Evolutionary conservation across 23 red algal species (phyloP).

Genomic region (Rhodosorus marinus): DNA sequence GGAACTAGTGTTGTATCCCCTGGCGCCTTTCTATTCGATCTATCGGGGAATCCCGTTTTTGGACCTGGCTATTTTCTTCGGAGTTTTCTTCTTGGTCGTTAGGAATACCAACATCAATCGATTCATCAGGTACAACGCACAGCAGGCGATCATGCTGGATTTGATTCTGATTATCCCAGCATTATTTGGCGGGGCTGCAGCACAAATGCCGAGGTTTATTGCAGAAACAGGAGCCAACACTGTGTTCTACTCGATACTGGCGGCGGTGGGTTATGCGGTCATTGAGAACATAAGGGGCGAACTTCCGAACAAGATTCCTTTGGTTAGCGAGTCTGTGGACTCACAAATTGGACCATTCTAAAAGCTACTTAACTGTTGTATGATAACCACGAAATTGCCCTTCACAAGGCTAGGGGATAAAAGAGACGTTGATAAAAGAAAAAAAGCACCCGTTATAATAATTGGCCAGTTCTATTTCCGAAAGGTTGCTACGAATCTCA

Average conservation of each 20-base stretch:
- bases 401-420: too few relatives aligned
- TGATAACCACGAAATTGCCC: too few relatives aligned
- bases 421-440: too few relatives aligned
- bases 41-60: conserved; percentile 94
- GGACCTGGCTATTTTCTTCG: conserved; percentile 72
- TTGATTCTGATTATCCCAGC: conserved; percentile 83
- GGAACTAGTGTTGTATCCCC: conserved; percentile 27
- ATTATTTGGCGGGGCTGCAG: conserved; percentile 33
- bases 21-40: conserved; percentile 47
- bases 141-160: conserved; percentile 85
- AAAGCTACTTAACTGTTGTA: too few relatives aligned
- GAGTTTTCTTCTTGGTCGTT: conserved; percentile 62
- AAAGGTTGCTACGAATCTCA: too few relatives aligned
- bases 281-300: conserved; percentile 31
- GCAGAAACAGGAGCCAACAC: conserved; percentile 26
- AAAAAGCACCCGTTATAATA: too few relatives aligned
- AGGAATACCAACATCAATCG: conserved; percentile 39
- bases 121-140: conserved; percentile 94
- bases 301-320: conserved; percentile 69
- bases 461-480: too few relatives aligned
- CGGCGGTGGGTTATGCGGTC: conserved; percentile 36
- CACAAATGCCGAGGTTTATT: conserved; percentile 14
- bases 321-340: conserved; percentile 42
- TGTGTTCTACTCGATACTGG: conserved; percentile 54
- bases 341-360: conserved; percentile 47